Base-by-base conservation (phyloP, 2,329 filamentous ascomycete genomes). In the Knufia petricola region DNA sequence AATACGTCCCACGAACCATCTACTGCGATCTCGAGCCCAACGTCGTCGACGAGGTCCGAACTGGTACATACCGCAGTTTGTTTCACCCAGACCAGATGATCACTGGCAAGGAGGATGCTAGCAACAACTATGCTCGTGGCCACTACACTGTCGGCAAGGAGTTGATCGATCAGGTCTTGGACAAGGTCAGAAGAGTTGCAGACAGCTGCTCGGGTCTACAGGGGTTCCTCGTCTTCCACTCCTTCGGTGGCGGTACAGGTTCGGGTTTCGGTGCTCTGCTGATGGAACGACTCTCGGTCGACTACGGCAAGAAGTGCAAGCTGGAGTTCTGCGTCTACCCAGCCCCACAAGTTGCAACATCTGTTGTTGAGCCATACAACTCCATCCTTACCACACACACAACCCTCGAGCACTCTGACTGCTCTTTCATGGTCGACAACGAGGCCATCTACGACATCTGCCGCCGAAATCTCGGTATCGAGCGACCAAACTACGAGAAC, bases 251-350 rank as follows among this genome's bases (percentile, higher is more conserved):
- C 73, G 92, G 92, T 77, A 98, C 92, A 62, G 92, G 92, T 64
- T 98, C 92, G 62, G 92, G 92, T 67, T 98, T 98, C 71, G 92
- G 92, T 74, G 92, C 92, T 63, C 82, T 98, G 60, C 78, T 98
- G 63, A 59, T 98, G 88, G 92, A 98, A 78, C 90, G 92, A 68
- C 82, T 98, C 55, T 96, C 92, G 30, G 87, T 95, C 64, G 92
- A 98, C 75, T 98, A 95, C 68, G 90, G 92, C 77, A 98, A 98
- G 84, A 98, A 98, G 84, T 94, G 86, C 81, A 98, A 98, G 84
- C 81, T 98, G 57, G 92, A 98, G 74, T 98, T 98, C 79, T 95
- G 88, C 65, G 89, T 98, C 66, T 98, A 98, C 77, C 92, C 92
- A 64, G 89, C 92, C 60, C 92, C 92, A 52, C 89, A 95, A 76